These are phyloP conservation scores for Magnolia changhungtana DNA, from an alignment of 164 flowering plant genomes.

Conservation along the genomic window DNA sequence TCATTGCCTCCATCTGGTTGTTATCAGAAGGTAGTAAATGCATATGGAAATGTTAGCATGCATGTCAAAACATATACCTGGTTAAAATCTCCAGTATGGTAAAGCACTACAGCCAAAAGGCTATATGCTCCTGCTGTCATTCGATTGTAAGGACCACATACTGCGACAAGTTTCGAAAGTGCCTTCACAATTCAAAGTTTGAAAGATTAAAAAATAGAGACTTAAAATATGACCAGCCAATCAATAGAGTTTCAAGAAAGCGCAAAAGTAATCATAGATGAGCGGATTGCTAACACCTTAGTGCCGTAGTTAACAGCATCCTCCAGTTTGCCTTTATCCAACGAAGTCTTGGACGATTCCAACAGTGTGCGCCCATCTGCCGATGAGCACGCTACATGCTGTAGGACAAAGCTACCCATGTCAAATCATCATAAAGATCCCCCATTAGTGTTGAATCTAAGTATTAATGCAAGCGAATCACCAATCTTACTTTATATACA, in stretches of 20 bases:
- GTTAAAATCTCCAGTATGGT: slow-evolving; percentile 95
- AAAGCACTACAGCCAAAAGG: slow-evolving; percentile 95
- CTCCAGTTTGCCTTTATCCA: slow-evolving; percentile 95
- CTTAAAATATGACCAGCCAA: not conserved
- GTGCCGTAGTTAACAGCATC: slow-evolving; percentile 97
- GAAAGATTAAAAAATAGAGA: slow-evolving; percentile 1
- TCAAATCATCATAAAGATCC: slow-evolving; percentile 11
- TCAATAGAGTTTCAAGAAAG: not conserved
- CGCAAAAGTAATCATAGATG: not conserved
- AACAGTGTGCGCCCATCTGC: slow-evolving; percentile 93
- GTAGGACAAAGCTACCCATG: slow-evolving; percentile 13
- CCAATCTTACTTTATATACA: slow-evolving; percentile 65
- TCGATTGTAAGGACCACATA: slow-evolving; percentile 95
- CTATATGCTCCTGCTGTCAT: slow-evolving; percentile 99
- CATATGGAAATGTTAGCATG: not conserved
- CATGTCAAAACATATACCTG: slow-evolving; percentile 47
- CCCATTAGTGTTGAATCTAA: not conserved
- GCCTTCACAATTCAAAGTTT: slow-evolving; percentile 51
- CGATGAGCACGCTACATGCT: slow-evolving; percentile 98
- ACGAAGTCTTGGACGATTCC: slow-evolving; percentile 89
- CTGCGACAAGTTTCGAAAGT: slow-evolving; percentile 78
- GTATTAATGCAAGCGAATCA: not conserved
- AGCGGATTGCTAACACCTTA: slow-evolving; percentile 46
- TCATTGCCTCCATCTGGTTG: no score
- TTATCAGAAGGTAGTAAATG: no score